phyloP scores from a whole-genome alignment of 164 flowering plant species.

The Vitis labrusca region DNA sequence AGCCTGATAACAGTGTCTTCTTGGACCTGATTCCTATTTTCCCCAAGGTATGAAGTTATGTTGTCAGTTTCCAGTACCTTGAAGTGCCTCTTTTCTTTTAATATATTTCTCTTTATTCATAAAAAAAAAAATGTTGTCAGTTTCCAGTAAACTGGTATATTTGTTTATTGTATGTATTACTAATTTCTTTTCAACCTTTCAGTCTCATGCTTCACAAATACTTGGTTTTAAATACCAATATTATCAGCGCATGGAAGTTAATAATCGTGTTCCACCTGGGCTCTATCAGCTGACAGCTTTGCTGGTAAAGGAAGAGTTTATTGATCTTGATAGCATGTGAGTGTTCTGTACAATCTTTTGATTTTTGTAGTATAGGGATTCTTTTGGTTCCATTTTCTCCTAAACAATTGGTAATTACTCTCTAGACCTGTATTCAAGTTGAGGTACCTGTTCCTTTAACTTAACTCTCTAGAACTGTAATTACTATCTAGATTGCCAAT shows the following conservation, averaged over 20 bases:
- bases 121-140: background rate
- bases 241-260: conserved; percentile 89
- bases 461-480: no score
- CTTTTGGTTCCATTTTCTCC: background rate
- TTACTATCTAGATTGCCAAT: no score
- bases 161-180: background rate
- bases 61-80: background rate
- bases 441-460: background rate
- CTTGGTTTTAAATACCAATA: conserved; percentile 97
- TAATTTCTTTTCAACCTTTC: conserved; percentile 23
- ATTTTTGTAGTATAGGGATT: background rate
- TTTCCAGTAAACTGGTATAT: background rate
- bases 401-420: background rate
- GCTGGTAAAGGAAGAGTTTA: conserved; percentile 79
- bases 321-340: conserved; percentile 97
- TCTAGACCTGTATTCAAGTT: background rate
- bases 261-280: conserved; percentile 66
- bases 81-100: no score
- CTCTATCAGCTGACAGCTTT: conserved; percentile 85
- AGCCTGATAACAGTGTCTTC: conserved; percentile 66
- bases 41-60: conserved; percentile 66
- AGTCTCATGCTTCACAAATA: conserved; percentile 99
- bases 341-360: conserved; percentile 23
- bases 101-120: no score
- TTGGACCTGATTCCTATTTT: conserved; percentile 89